Conservation (phyloP, 371 early-diverging fungal genomes). For the Zychaea mexicana region DNA sequence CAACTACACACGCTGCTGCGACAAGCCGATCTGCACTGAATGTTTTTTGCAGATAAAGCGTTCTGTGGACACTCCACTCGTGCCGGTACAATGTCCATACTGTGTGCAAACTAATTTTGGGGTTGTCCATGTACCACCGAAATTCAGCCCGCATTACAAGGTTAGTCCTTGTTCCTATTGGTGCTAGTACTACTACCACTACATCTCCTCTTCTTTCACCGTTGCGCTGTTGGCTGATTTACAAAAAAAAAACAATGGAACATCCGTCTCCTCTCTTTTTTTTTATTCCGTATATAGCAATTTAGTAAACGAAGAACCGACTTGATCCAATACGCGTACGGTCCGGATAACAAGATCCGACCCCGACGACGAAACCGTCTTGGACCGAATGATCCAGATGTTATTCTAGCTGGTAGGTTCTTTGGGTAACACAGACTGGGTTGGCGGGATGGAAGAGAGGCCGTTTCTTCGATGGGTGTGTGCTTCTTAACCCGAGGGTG, state of each 20-base stretch:
- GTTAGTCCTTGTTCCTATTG: neutral
- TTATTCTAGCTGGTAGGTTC: neutral
- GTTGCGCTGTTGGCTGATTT: too few relatives aligned
- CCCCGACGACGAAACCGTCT: slow-evolving; percentile 1
- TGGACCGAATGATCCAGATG: slow-evolving; percentile 3
- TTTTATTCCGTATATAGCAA: neutral
- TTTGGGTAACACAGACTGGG: neutral
- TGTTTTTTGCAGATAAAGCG: slow-evolving; percentile 94
- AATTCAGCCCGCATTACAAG: slow-evolving; percentile 12
- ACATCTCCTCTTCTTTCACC: neutral
- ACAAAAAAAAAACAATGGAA: neutral
- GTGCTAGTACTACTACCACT: neutral
- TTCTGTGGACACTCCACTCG: slow-evolving; percentile 51
- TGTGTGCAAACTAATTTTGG: slow-evolving; percentile 88
- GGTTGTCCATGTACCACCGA: slow-evolving; percentile 68
- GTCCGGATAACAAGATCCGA: neutral
- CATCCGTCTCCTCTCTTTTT: neutral
- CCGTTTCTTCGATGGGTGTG: too few relatives aligned
- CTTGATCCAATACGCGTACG: slow-evolving; percentile 5
- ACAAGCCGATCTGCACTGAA: slow-evolving; percentile 94
- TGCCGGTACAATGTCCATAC: slow-evolving; percentile 80
- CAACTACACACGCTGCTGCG: slow-evolving; percentile 92
- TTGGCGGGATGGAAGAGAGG: neutral
- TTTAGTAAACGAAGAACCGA: neutral
- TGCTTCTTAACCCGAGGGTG: too few relatives aligned